Evolutionary conservation across 1,284 basidiomycete genomes (phyloP).

Genomic region (Cryptococcus sp.): DNA sequence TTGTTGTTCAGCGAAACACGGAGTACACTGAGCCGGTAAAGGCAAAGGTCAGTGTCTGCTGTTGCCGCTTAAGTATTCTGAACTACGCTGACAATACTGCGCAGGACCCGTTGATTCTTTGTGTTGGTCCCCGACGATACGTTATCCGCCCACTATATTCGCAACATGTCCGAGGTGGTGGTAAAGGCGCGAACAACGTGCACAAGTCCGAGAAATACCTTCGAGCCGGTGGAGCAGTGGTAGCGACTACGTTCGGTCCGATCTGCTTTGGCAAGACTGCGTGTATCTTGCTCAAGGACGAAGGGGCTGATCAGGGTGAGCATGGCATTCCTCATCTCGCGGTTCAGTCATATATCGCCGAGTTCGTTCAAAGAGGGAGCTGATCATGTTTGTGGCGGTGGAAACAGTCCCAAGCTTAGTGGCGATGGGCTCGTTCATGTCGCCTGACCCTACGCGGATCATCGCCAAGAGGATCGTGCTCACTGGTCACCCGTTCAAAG

Average conservation of each 20-base stretch:
- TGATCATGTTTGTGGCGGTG: not conserved
- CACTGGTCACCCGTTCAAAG: constrained; percentile 94
- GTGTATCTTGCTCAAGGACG: constrained; percentile 71
- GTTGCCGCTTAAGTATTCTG: not conserved
- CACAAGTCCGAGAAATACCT: constrained; percentile 97
- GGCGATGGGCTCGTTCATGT: constrained; percentile 84
- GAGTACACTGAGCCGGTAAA: constrained; percentile 86
- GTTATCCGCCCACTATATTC: constrained; percentile 86
- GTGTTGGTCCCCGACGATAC: constrained; percentile 84
- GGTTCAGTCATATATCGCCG: no score
- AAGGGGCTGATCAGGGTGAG: constrained; percentile 65
- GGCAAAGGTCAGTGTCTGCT: constrained; percentile 71
- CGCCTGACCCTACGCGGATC: constrained; percentile 87
- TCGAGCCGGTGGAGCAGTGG: constrained; percentile 73
- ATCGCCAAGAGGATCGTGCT: constrained; percentile 90
- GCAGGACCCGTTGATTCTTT: constrained; percentile 84
- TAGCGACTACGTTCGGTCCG: constrained; percentile 86
- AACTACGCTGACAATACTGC: constrained; percentile 6
- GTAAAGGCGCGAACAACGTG: constrained; percentile 89
- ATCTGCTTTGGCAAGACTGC: constrained; percentile 85
- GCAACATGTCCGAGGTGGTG: constrained; percentile 85
- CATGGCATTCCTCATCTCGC: constrained; percentile 6
- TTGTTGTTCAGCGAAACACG: constrained; percentile 91
- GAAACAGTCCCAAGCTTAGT: constrained; percentile 75
- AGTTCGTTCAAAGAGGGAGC: not conserved